Conservation (phyloP, 495 filamentous ascomycete species). For the Aspergillus avenaceus region DNA sequence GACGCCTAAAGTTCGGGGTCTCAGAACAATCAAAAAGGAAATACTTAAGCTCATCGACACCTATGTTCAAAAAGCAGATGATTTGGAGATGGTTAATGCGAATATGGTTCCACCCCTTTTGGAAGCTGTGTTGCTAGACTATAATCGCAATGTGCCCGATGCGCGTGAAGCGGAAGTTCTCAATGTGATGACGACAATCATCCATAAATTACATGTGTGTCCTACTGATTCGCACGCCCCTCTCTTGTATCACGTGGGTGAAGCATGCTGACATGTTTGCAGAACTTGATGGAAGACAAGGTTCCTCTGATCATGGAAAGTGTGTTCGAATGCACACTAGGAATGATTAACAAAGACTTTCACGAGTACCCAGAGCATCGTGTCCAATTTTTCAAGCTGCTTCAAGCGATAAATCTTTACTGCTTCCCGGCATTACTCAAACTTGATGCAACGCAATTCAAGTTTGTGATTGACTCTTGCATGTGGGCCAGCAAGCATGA, state of each 20-base stretch:
- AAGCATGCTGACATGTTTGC: slow-evolving; percentile 24
- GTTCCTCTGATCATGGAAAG: slow-evolving; percentile 97
- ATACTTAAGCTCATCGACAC: slow-evolving; percentile 97
- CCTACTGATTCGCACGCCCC: too few species aligned
- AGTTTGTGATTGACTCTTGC: slow-evolving; percentile 98
- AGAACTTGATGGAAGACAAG: slow-evolving; percentile 95
- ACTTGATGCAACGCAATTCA: slow-evolving; percentile 93
- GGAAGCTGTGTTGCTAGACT: slow-evolving; percentile 91
- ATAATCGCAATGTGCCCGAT: slow-evolving; percentile 94
- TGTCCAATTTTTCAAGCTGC: slow-evolving; percentile 95
- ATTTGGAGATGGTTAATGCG: slow-evolving; percentile 83
- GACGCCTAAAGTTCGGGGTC: slow-evolving; percentile 89
- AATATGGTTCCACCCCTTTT: slow-evolving; percentile 97
- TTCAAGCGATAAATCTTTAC: slow-evolving; percentile 91
- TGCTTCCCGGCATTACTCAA: slow-evolving; percentile 94
- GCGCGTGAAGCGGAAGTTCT: slow-evolving; percentile 95
- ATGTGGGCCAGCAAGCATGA: slow-evolving; percentile 99
- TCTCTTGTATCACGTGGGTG: too few species aligned
- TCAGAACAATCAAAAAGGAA: slow-evolving; percentile 98
- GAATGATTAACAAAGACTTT: slow-evolving; percentile 99
- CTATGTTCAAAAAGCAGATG: slow-evolving; percentile 96
- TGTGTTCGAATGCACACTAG: slow-evolving; percentile 95
- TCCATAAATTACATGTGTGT: slow-evolving; percentile 91
- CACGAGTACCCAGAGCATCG: slow-evolving; percentile 98
- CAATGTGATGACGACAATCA: slow-evolving; percentile 96